Evolutionary conservation across 23 red algal species (phyloP).

Genomic region (Cyanidiococcus yangmingshanensis): DNA sequence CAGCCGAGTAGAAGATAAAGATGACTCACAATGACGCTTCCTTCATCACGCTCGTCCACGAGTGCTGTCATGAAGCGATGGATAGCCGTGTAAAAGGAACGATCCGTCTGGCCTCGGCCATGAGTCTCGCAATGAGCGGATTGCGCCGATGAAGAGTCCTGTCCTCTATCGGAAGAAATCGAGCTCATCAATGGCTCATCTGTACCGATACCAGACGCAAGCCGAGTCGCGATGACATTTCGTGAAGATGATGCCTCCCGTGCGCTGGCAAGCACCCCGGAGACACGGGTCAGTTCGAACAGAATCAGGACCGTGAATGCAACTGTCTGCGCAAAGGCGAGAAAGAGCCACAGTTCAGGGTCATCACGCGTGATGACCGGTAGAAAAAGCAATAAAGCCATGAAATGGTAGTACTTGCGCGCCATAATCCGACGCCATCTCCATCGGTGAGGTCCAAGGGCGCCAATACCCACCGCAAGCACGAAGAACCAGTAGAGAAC

Average conservation of each 20-base stretch:
- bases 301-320: slow-evolving; percentile 26
- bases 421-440: slow-evolving; percentile 6
- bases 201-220: background rate
- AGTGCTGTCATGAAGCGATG: slow-evolving; percentile 25
- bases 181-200: background rate
- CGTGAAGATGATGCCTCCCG: background rate
- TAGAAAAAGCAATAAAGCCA: slow-evolving; percentile 32
- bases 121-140: background rate
- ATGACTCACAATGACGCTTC: slow-evolving; percentile 49
- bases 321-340: slow-evolving; percentile 24
- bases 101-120: background rate
- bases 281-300: slow-evolving; percentile 20
- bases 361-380: background rate
- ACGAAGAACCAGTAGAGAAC: background rate
- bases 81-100: background rate
- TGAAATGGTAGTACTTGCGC: slow-evolving; percentile 41
- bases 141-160: background rate
- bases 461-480: background rate
- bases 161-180: background rate
- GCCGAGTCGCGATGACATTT: background rate
- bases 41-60: slow-evolving; percentile 68
- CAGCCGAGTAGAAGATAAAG: slow-evolving; percentile 61
- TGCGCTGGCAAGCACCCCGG: background rate
- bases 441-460: background rate
- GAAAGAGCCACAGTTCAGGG: background rate